Percentiles rank a stretch among this genome's conserved stretches.
phyloP scores from a whole-genome alignment of 2,329 filamentous ascomycete species.

The Stenocarpella maydis region DNA sequence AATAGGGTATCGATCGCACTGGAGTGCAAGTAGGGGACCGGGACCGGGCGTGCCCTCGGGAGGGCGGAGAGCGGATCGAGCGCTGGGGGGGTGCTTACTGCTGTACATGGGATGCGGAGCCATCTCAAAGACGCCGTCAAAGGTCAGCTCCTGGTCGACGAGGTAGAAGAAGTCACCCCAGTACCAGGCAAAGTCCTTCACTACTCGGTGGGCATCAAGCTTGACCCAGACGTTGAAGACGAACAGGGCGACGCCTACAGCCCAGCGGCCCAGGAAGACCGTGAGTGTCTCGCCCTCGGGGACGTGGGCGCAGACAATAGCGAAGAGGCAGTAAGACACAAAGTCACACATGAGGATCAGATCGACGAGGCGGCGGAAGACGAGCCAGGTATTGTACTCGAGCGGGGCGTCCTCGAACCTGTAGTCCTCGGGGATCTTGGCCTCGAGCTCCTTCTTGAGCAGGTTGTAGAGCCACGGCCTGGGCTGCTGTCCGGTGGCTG shows the following conservation, averaged over 20 bases:
- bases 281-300: constrained; percentile 75
- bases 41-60: constrained; percentile 17
- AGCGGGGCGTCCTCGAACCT: constrained; percentile 90
- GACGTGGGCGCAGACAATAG: constrained; percentile 82
- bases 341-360: constrained; percentile 99
- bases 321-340: constrained; percentile 94
- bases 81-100: constrained; percentile 46
- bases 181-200: constrained; percentile 99
- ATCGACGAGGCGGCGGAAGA: constrained; percentile 95
- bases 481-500: constrained; percentile 81
- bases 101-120: constrained; percentile 99
- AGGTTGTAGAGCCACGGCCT: constrained; percentile 83
- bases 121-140: constrained; percentile 99
- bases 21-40: constrained; percentile 11
- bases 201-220: constrained; percentile 94
- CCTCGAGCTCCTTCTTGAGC: constrained; percentile 89
- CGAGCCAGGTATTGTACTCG: constrained; percentile 99
- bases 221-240: constrained; percentile 99
- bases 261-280: constrained; percentile 80
- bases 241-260: constrained; percentile 78
- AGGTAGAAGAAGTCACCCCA: constrained; percentile 99
- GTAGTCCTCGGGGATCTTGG: constrained; percentile 94
- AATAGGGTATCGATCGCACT: neutral
- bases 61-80: constrained; percentile 8
- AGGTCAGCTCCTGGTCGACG: constrained; percentile 96